A percentile compares a stretch with the other conserved stretches of the same genome.
phyloP scores from a whole-genome alignment of 2,329 filamentous ascomycete genomes.

The Colletotrichum horii region DNA sequence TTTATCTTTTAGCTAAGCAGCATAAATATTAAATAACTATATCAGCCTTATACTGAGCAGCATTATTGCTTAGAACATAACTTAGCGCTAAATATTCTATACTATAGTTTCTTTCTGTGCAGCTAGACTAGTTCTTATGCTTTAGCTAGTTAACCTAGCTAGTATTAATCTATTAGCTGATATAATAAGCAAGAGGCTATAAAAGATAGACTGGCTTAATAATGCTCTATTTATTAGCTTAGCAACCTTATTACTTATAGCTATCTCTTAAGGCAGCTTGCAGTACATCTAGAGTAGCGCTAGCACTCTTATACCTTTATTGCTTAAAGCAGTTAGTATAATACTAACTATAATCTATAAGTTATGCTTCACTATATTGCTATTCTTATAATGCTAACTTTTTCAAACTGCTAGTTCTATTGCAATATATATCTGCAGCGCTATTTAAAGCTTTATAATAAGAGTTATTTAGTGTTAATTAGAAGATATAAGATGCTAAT shows the following conservation, averaged over 20 bases:
- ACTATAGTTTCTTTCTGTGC: slow-evolving; percentile 48
- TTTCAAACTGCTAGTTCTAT: not conserved
- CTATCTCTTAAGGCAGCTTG: not conserved
- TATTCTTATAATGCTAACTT: not conserved
- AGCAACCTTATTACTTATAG: not conserved
- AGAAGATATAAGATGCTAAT: not conserved
- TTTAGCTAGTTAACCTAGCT: not conserved
- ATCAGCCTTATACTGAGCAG: slow-evolving; percentile 43
- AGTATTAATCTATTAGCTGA: not conserved
- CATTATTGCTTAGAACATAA: slow-evolving; percentile 33
- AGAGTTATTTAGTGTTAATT: not conserved
- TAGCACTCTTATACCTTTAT: not conserved
- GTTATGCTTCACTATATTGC: not conserved
- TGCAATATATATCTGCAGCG: not conserved
- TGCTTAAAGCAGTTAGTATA: not conserved
- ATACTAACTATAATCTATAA: not conserved
- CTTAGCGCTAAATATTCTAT: slow-evolving; percentile 54
- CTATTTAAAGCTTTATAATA: not conserved
- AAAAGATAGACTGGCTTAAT: not conserved
- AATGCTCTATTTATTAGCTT: not conserved
- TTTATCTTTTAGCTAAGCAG: slow-evolving; percentile 24
- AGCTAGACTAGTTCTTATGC: slow-evolving; percentile 32
- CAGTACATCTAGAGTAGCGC: not conserved
- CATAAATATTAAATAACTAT: slow-evolving; percentile 43
- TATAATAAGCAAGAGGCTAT: not conserved